These are phyloP conservation scores for Phytophthora litchii DNA, from an alignment of 352 stramenopile genomes.

Conservation along the genomic window DNA sequence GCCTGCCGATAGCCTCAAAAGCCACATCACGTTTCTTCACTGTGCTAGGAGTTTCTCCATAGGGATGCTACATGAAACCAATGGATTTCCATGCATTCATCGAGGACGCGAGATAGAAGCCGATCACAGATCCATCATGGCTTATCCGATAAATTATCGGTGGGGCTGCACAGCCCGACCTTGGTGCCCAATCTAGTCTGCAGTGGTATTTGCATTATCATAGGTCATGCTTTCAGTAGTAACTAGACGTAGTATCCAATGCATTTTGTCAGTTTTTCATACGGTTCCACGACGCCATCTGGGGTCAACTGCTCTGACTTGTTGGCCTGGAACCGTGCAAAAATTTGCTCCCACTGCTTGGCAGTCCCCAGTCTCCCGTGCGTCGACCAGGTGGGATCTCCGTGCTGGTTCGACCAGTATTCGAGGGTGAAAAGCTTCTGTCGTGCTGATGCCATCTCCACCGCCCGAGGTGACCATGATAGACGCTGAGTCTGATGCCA, in stretches of 20 bases:
- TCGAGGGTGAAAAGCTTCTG: conserved; percentile 20
- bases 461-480: not conserved
- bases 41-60: not conserved
- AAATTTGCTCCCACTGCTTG: conserved; percentile 21
- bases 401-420: conserved; percentile 16
- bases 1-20: not conserved
- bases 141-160: not conserved
- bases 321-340: conserved; percentile 10
- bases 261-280: not conserved
- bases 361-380: conserved; percentile 4
- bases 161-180: not conserved
- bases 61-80: not conserved
- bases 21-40: not conserved
- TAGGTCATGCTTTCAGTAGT: not conserved
- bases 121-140: not conserved
- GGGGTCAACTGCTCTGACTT: conserved; percentile 15
- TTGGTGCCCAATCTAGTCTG: not conserved
- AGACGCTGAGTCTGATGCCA: conserved; percentile 1
- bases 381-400: conserved; percentile 5
- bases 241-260: not conserved
- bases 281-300: conserved; percentile 1
- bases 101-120: not conserved
- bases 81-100: not conserved
- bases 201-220: not conserved
- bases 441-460: conserved; percentile 23